These are phyloP conservation scores for Dendrobium nobile DNA, from an alignment of 106 monocot species.

Conservation along the genomic window DNA sequence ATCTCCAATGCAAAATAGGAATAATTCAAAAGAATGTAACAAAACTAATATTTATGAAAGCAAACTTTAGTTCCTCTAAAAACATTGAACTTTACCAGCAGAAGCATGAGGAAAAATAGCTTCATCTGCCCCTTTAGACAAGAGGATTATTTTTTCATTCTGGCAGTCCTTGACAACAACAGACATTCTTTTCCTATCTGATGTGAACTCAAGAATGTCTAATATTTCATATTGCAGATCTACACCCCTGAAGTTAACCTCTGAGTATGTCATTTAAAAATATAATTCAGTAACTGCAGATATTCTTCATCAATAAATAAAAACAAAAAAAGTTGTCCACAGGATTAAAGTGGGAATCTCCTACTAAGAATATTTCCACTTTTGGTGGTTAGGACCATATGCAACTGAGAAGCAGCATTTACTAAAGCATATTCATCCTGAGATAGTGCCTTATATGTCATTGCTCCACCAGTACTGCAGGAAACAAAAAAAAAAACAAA, in stretches of 20 bases:
- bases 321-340: not conserved
- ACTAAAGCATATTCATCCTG: constrained; percentile 99
- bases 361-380: constrained; percentile 59
- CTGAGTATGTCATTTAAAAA: constrained; percentile 21
- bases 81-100: constrained; percentile 31
- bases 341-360: constrained; percentile 3
- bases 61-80: constrained; percentile 4
- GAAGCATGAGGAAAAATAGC: constrained; percentile 69
- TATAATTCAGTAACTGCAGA: not conserved
- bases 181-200: constrained; percentile 97
- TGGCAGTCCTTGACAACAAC: constrained; percentile 76
- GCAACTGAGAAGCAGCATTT: constrained; percentile 68
- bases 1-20: not conserved
- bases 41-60: constrained; percentile 3
- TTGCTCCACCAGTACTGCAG: constrained; percentile 46
- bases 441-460: constrained; percentile 87
- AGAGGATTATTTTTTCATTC: constrained; percentile 57
- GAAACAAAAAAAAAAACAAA: not conserved
- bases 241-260: constrained; percentile 50
- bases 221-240: constrained; percentile 67
- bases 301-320: not conserved
- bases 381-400: constrained; percentile 70
- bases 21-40: not conserved
- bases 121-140: constrained; percentile 95
- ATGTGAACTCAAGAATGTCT: constrained; percentile 93